Conservation (phyloP, 2,329 filamentous ascomycete genomes). For the Shiraia bambusicola region DNA sequence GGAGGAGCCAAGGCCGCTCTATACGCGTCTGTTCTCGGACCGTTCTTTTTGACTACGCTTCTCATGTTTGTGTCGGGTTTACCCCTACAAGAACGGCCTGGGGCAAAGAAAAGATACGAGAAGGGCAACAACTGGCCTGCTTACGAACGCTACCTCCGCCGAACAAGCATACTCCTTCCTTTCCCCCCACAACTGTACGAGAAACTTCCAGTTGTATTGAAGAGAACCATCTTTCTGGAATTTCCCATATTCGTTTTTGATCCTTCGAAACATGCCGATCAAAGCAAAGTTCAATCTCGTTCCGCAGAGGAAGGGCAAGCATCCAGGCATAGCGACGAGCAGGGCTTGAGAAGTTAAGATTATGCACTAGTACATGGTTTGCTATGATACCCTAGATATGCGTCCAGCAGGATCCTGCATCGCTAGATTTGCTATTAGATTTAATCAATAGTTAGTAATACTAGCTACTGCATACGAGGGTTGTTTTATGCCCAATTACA, state of each 20-base stretch:
- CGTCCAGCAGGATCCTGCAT: too few relatives aligned
- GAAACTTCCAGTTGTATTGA: slow-evolving; percentile 61
- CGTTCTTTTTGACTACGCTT: slow-evolving; percentile 64
- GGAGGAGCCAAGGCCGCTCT: slow-evolving; percentile 63
- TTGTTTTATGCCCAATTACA: not conserved
- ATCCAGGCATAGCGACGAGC: slow-evolving; percentile 33
- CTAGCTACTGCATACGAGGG: too few relatives aligned
- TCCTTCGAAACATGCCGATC: slow-evolving; percentile 59
- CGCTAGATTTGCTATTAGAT: not conserved
- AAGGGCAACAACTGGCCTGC: slow-evolving; percentile 63
- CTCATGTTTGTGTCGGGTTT: slow-evolving; percentile 71
- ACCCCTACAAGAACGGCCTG: slow-evolving; percentile 66
- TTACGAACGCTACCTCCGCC: slow-evolving; percentile 62
- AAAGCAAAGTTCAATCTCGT: slow-evolving; percentile 30
- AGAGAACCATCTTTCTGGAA: slow-evolving; percentile 67
- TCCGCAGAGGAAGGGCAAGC: slow-evolving; percentile 36
- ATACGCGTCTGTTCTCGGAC: slow-evolving; percentile 66
- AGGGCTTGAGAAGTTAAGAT: slow-evolving; percentile 24
- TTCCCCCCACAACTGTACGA: slow-evolving; percentile 67
- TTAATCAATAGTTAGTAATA: too few relatives aligned
- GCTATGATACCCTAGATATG: too few relatives aligned
- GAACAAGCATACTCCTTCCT: slow-evolving; percentile 70
- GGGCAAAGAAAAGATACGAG: slow-evolving; percentile 71
- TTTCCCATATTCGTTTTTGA: slow-evolving; percentile 74
- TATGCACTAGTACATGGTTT: not conserved